Evolutionary conservation across 805 yeast species (phyloP).

Genomic region (Zygosaccharomyces siamensis): DNA sequence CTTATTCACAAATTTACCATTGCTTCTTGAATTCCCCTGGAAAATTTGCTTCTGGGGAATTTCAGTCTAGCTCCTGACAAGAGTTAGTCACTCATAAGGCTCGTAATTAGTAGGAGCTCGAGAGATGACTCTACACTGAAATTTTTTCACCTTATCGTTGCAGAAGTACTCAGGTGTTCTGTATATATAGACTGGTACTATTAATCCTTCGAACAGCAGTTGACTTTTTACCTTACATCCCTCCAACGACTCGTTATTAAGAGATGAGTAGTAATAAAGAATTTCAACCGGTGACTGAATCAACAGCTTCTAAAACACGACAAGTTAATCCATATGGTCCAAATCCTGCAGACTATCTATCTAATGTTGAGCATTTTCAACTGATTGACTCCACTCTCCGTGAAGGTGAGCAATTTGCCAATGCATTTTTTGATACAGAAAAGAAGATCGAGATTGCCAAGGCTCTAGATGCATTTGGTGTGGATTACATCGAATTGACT

Average conservation of each 20-base stretch:
- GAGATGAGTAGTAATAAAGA: slow-evolving; percentile 20
- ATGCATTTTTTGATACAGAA: slow-evolving; percentile 90
- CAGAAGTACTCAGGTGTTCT: not conserved
- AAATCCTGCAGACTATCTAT: slow-evolving; percentile 85
- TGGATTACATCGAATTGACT: slow-evolving; percentile 94
- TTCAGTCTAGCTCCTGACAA: not conserved
- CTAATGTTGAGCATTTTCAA: slow-evolving; percentile 85
- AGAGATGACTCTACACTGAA: slow-evolving; percentile 4
- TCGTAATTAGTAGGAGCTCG: not conserved
- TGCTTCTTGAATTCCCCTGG: slow-evolving; percentile 3
- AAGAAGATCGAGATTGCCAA: slow-evolving; percentile 95
- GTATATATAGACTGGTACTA: not conserved
- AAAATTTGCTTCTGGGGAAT: not conserved
- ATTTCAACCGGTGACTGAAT: slow-evolving; percentile 45
- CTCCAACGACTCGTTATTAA: not conserved
- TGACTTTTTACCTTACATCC: too few species aligned
- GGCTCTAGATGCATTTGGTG: slow-evolving; percentile 96
- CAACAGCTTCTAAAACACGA: slow-evolving; percentile 32
- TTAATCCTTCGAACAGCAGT: not conserved
- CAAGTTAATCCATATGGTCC: slow-evolving; percentile 84
- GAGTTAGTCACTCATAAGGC: slow-evolving; percentile 1
- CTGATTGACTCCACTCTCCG: slow-evolving; percentile 91
- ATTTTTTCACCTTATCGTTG: not conserved
- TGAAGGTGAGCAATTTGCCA: slow-evolving; percentile 99
- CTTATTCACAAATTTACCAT: not conserved